These are phyloP conservation scores for Myrica gale DNA, from an alignment of 306 rosid genomes.

Conservation along the genomic window DNA sequence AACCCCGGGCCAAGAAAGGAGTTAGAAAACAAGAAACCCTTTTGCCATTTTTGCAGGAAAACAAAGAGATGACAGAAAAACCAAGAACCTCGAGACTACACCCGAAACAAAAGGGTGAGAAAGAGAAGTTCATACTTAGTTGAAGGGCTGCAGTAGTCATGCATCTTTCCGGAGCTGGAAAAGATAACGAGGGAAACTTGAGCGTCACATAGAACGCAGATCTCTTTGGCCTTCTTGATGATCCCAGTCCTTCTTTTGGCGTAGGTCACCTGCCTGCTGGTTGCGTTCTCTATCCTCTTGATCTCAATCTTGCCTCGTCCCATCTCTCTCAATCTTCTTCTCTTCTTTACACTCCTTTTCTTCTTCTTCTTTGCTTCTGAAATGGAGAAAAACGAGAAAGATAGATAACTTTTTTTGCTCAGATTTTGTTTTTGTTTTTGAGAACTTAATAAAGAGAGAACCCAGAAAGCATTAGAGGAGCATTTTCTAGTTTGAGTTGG, in stretches of 20 bases:
- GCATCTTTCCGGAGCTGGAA: conserved; percentile 65
- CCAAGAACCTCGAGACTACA: neutral
- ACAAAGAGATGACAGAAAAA: neutral
- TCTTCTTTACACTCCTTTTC: neutral
- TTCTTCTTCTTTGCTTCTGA: conserved; percentile 15
- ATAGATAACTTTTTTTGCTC: too few species aligned
- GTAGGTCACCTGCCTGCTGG: conserved; percentile 81
- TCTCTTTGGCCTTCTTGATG: conserved; percentile 80
- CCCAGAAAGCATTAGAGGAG: conserved; percentile 28
- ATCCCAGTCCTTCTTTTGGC: conserved; percentile 84
- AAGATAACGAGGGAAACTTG: conserved; percentile 67
- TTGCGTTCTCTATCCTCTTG: conserved; percentile 84
- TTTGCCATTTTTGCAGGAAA: neutral
- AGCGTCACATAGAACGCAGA: conserved; percentile 84
- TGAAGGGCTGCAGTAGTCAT: conserved; percentile 65
- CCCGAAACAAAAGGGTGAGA: neutral
- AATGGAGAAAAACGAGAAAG: conserved; percentile 18
- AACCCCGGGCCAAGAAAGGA: neutral
- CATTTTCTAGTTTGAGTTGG: conserved; percentile 58
- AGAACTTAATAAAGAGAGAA: neutral
- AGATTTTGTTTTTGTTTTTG: too few species aligned
- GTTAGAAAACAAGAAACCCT: neutral
- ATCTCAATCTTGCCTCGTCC: conserved; percentile 98
- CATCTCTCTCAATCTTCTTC: conserved; percentile 35
- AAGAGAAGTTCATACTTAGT: conserved; percentile 42